Percentiles rank a stretch among this genome's conserved stretches.
Evolutionary conservation across 2,329 filamentous ascomycete genomes (phyloP).

Genomic region (Colletotrichum nymphaeae): DNA sequence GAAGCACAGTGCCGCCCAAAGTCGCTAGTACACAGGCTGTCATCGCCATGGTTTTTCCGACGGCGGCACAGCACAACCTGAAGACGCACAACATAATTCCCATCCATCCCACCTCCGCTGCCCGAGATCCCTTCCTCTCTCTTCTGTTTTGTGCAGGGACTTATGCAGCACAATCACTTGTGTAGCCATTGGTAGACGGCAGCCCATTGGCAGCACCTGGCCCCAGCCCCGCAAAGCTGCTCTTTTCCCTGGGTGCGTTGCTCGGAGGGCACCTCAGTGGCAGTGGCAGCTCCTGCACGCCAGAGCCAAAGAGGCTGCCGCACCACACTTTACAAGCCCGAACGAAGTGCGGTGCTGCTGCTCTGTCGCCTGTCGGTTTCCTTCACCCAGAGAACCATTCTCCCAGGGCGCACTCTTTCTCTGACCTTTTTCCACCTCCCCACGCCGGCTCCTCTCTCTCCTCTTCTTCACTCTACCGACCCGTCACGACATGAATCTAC

Average conservation of each 20-base stretch:
- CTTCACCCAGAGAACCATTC: slow-evolving; percentile 32
- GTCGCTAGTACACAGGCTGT: background rate
- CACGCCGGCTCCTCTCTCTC: slow-evolving; percentile 26
- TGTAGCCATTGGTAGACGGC: background rate
- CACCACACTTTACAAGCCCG: slow-evolving; percentile 33
- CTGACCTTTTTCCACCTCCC: slow-evolving; percentile 32
- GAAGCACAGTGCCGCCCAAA: slow-evolving; percentile 8
- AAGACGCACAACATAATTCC: background rate
- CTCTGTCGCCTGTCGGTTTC: slow-evolving; percentile 28
- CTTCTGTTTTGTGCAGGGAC: slow-evolving; percentile 1
- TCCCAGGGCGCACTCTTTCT: slow-evolving; percentile 31
- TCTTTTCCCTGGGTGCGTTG: slow-evolving; percentile 8
- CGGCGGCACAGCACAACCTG: background rate
- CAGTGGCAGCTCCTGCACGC: slow-evolving; percentile 22
- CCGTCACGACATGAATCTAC: slow-evolving; percentile 35
- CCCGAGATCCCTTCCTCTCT: background rate
- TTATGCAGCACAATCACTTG: slow-evolving; percentile 7
- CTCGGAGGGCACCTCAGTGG: slow-evolving; percentile 9
- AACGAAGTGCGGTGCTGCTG: slow-evolving; percentile 24
- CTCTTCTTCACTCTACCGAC: slow-evolving; percentile 5
- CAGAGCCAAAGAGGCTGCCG: slow-evolving; percentile 29
- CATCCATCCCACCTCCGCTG: background rate
- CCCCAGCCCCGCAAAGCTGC: slow-evolving; percentile 26
- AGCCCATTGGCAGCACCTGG: background rate
- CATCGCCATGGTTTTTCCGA: slow-evolving; percentile 29